These are phyloP conservation scores for Hemileccinum impolitum DNA, from an alignment of 768 basidiomycete species.

Conservation along the genomic window DNA sequence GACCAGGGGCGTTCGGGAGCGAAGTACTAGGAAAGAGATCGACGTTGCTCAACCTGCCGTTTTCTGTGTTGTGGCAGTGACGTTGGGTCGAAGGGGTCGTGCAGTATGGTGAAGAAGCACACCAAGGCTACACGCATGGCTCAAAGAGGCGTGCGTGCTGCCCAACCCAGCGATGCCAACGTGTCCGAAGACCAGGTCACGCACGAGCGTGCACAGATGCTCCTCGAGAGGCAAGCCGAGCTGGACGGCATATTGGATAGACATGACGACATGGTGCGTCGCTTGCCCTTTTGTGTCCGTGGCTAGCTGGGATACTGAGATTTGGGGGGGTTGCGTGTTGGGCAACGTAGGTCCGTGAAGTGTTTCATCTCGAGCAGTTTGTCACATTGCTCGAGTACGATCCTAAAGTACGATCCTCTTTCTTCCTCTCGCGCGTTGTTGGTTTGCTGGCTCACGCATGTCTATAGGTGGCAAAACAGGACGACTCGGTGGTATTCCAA, in stretches of 20 bases:
- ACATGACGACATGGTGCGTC: constrained; percentile 74
- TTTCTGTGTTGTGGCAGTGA: constrained; percentile 6
- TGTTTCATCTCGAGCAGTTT: constrained; percentile 86
- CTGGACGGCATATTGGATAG: constrained; percentile 55
- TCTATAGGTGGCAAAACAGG: constrained; percentile 63
- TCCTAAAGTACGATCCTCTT: constrained; percentile 61
- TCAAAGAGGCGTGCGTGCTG: not conserved
- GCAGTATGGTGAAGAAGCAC: constrained; percentile 24
- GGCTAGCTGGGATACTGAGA: not conserved
- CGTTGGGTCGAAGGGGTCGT: not conserved
- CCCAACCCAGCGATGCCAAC: not conserved
- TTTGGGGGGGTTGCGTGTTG: too few species aligned
- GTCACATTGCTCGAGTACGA: constrained; percentile 73
- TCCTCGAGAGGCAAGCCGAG: constrained; percentile 58
- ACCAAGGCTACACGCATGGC: constrained; percentile 6
- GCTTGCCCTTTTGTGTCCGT: constrained; percentile 1
- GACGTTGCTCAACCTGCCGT: not conserved
- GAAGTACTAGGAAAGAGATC: not conserved
- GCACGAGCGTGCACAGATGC: constrained; percentile 41
- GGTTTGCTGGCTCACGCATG: constrained; percentile 1
- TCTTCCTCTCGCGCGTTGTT: not conserved
- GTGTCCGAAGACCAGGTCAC: constrained; percentile 25
- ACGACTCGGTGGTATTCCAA: constrained; percentile 68
- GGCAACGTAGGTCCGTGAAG: constrained; percentile 65
- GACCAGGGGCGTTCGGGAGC: not conserved